Conservation (phyloP, 2,329 filamentous ascomycete genomes). For the Fusarium solani-melongenae region DNA sequence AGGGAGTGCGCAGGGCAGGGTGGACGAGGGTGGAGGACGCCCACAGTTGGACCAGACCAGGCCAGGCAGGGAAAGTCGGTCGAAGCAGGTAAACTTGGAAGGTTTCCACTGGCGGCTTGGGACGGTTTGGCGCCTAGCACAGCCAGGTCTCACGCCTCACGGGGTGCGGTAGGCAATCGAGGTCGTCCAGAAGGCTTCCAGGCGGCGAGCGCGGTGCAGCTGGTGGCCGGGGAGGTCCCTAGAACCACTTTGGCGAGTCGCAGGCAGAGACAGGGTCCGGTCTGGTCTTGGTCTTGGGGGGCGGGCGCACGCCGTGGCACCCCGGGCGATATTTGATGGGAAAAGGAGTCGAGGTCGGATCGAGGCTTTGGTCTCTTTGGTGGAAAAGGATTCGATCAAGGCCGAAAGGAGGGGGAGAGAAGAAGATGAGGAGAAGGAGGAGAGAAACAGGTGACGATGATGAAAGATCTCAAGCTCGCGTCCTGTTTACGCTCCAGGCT, state of each 20-base stretch:
- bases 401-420: neutral
- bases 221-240: conserved; percentile 23
- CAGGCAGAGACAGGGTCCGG: conserved; percentile 22
- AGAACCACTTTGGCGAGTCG: conserved; percentile 23
- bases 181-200: conserved; percentile 4
- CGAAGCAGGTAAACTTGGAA: conserved; percentile 11
- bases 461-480: neutral
- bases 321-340: conserved; percentile 12
- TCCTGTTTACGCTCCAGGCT: neutral
- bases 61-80: neutral
- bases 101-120: conserved; percentile 23
- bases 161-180: neutral
- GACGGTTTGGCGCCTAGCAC: conserved; percentile 12
- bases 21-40: conserved; percentile 5
- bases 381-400: neutral
- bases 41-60: conserved; percentile 29
- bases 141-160: conserved; percentile 5
- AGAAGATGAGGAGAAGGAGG: neutral
- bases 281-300: neutral
- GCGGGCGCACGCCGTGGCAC: conserved; percentile 25
- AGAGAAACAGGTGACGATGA: conserved; percentile 1
- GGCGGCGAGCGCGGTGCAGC: conserved; percentile 14
- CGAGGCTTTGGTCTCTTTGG: neutral
- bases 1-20: neutral
- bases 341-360: conserved; percentile 9